phyloP scores from a whole-genome alignment of 1,284 basidiomycete species.

The Microbotryum saponariae region DNA sequence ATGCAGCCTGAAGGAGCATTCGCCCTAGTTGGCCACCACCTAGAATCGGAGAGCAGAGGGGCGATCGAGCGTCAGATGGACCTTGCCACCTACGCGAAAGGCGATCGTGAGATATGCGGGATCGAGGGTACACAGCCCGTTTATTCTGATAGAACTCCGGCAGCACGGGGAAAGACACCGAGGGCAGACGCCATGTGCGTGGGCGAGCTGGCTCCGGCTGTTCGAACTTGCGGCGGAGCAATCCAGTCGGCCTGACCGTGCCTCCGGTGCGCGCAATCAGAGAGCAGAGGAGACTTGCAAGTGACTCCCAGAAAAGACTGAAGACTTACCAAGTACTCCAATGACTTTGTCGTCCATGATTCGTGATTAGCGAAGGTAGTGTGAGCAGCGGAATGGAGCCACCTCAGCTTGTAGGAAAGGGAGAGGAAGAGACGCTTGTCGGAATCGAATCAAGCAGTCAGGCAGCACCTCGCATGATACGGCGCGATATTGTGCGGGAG shows the following conservation, averaged over 20 bases:
- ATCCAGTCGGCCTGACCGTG: not conserved
- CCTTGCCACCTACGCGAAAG: not conserved
- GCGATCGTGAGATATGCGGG: too few relatives aligned
- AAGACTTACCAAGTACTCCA: slow-evolving; percentile 26
- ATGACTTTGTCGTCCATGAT: slow-evolving; percentile 29
- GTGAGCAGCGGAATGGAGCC: too few relatives aligned
- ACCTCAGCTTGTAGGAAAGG: too few relatives aligned
- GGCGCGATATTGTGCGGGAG: too few relatives aligned
- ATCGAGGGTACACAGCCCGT: not conserved
- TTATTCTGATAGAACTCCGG: too few relatives aligned
- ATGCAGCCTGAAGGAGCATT: slow-evolving; percentile 89
- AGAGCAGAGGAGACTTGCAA: not conserved
- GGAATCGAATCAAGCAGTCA: too few relatives aligned
- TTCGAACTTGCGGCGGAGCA: not conserved
- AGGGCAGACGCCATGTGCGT: not conserved
- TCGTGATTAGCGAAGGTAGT: too few relatives aligned
- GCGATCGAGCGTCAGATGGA: not conserved
- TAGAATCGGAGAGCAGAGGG: not conserved
- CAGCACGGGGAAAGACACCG: not conserved
- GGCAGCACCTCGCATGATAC: too few relatives aligned
- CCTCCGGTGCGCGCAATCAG: too few relatives aligned
- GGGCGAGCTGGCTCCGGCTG: not conserved
- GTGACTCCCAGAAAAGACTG: not conserved
- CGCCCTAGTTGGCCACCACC: slow-evolving; percentile 97
- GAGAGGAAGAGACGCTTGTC: too few relatives aligned